A percentile compares a stretch with the other conserved stretches of the same genome.
phyloP scores from a whole-genome alignment of 805 yeast species.

The Hanseniaspora vineae region DNA sequence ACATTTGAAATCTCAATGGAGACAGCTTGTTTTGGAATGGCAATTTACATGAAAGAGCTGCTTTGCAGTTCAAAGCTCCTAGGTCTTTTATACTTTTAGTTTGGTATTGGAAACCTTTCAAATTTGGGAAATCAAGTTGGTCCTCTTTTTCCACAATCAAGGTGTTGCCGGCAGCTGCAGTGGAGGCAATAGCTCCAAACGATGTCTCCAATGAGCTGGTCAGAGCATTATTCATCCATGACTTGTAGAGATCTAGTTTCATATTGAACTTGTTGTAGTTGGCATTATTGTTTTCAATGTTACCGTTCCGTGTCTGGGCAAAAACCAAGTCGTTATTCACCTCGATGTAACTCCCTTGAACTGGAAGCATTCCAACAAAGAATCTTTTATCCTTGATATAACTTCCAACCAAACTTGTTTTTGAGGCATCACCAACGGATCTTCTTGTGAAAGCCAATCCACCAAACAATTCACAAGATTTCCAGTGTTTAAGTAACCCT shows the following conservation, averaged over 20 bases:
- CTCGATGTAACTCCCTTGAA: slow-evolving; percentile 30
- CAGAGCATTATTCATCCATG: slow-evolving; percentile 15
- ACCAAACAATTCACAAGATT: slow-evolving; percentile 21
- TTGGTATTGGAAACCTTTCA: slow-evolving; percentile 52
- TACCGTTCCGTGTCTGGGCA: slow-evolving; percentile 17
- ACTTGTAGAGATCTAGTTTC: slow-evolving; percentile 8
- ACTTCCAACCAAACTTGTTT: slow-evolving; percentile 34
- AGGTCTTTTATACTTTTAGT: slow-evolving; percentile 22
- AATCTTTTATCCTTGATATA: slow-evolving; percentile 33
- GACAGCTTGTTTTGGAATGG: slow-evolving; percentile 33
- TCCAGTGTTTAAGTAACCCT: slow-evolving; percentile 36
- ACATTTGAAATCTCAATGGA: slow-evolving; percentile 51
- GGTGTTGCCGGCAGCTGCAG: slow-evolving; percentile 32
- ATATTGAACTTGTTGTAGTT: slow-evolving; percentile 19
- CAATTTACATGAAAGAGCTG: slow-evolving; percentile 31
- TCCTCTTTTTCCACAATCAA: slow-evolving; percentile 26
- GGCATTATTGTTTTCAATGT: slow-evolving; percentile 19
- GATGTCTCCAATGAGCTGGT: slow-evolving; percentile 29
- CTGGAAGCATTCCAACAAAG: slow-evolving; percentile 30
- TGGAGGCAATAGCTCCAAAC: background rate
- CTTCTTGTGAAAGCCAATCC: slow-evolving; percentile 56
- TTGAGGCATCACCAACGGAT: slow-evolving; percentile 43
- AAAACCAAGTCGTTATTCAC: slow-evolving; percentile 35
- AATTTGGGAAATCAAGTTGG: slow-evolving; percentile 45
- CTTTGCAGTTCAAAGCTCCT: background rate